Base-by-base conservation (phyloP, 75 land plant genomes). In the Ceratopteris richardii region DNA sequence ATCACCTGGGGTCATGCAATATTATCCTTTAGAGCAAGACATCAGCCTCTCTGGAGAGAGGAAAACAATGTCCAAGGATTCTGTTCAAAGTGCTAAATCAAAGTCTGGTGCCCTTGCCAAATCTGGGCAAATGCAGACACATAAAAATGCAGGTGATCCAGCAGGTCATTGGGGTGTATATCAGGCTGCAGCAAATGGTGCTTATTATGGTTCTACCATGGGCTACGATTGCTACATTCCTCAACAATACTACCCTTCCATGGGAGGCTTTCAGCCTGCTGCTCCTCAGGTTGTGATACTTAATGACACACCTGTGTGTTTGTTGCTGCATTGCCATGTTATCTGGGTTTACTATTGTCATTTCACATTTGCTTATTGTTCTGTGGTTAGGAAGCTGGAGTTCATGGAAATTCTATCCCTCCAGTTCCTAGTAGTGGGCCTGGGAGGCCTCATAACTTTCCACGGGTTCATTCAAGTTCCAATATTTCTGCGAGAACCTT, bases 161-260 rank as follows among this genome's bases (percentile, higher is more conserved):
- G 46, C 68, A n/a, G 60, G 60, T 66, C 58, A 69, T 4, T 36
- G 70, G 56, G 70, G 70, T 21, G 58, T 60, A 25, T 39, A 59
- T 2, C 67, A 66, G 17, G 36, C 57, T 31, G 31, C 52, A 22
- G 25, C 58, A 0, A 64, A 73, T 55, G 61, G 65, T 36, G 76
- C 64, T 18, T 26, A 29, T 31, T 23, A 67, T 31, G 37, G 51
- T 21, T 33, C 59, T 43, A 25, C 62, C n/a, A 72, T 50, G 40
- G 69, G 68, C 1, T 29, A 33, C 19, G 54, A 52, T 14, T 26
- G 13, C 54, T 52, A 52, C 25, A 9, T 33, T 3, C 23, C 54
- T 3, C 54, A 52, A 28, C 54, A 52, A 26, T 52, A 28, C 28
- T 28, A 22, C 23, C 25, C 54, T 26, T 52, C 54, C 4, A 23